Base-by-base conservation (phyloP, 805 yeast species). In the Ogataea haglerorum region DNA sequence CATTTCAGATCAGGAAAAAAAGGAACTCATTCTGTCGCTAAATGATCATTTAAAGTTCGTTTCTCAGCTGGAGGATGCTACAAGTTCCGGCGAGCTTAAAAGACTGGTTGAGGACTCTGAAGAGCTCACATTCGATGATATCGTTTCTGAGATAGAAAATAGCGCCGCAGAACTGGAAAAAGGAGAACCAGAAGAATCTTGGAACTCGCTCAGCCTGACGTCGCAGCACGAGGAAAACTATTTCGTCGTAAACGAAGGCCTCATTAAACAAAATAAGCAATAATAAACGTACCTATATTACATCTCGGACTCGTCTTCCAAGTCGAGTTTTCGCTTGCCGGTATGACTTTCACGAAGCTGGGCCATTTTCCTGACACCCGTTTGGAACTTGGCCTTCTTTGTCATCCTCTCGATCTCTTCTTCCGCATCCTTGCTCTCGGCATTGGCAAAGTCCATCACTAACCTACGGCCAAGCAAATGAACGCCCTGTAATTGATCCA, bases 401-500 rank as follows among this genome's bases (percentile, higher is more conserved):
- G 95, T 90, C 96, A 93, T 85, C 60, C 82, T 79, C 27, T 81
- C 89, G 50, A 91, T 89, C 63, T 90, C 96, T 37, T 78, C 91
- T 63, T 93, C 97, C 10, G 87, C 95, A 60, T 86, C 78, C 30
- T 72, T 82, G 23, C 90, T 76, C 38, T 83, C 95, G 46, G 75
- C 78, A 57, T 87, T 83, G 12, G 98, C 99, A 57, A 76, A 90
- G 60, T 91, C 95, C 82, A 93, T 80, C 10, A 91, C 96, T 50
- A 93, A 71, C 50, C 96, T 76, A 68, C 99, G 84, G 24, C 99
- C 99, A 37, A 93, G 74, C 67, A 93, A 82, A 74, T 93, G 99
- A 3, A 95, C 96, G 46, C 99, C 99, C 60, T 82, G 85, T 49
- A 93, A 75, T 60, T 90, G 91, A 53, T 83, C 82, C 91, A 93